These are phyloP conservation scores for Xylariaceae sp. DNA, from an alignment of 2,329 filamentous ascomycete genomes.

Conservation along the genomic window DNA sequence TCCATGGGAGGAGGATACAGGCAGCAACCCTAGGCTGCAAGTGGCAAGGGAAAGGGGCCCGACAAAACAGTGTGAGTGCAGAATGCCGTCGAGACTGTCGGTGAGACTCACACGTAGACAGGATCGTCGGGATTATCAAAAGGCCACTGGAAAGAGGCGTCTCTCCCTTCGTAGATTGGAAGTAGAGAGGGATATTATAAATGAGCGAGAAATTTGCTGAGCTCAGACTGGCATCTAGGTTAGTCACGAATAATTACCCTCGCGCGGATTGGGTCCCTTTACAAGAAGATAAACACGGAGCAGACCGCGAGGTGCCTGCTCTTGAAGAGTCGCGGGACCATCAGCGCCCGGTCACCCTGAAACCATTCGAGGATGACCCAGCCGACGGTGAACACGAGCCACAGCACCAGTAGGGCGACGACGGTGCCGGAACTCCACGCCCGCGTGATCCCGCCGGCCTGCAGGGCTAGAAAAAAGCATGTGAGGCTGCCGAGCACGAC, in stretches of 20 bases:
- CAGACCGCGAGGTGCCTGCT: background rate
- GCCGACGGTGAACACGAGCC: background rate
- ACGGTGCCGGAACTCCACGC: background rate
- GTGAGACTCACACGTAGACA: no score
- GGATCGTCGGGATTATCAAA: background rate
- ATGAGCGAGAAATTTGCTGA: background rate
- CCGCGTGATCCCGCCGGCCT: constrained; percentile 7
- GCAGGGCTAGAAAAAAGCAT: constrained; percentile 33
- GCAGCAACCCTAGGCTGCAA: no score
- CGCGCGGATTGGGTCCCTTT: no score
- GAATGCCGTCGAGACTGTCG: no score
- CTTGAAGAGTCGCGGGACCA: background rate
- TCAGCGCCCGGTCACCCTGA: background rate
- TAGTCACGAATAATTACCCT: no score
- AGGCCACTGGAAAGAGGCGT: background rate
- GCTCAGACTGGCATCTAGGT: no score
- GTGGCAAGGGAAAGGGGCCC: no score
- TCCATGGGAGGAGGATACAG: no score
- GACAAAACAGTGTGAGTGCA: no score
- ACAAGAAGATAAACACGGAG: background rate
- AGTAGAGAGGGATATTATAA: background rate
- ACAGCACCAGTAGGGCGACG: background rate
- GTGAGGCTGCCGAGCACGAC: constrained; percentile 20
- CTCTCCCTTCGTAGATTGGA: background rate
- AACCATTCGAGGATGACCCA: background rate